phyloP scores from a whole-genome alignment of 306 rosid species.

The Cercis canadensis region DNA sequence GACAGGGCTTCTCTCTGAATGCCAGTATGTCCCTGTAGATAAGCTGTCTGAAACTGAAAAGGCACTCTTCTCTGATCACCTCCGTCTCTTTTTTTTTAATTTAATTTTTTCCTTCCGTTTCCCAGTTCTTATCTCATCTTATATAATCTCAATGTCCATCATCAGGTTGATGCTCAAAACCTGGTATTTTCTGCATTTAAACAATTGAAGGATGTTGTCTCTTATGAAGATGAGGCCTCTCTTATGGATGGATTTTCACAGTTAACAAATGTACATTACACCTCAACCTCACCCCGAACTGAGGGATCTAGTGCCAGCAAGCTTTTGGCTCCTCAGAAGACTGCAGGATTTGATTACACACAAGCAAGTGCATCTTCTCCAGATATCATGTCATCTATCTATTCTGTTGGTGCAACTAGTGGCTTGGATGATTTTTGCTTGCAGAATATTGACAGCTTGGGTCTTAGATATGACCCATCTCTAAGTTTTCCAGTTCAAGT shows the following conservation, averaged over 20 bases:
- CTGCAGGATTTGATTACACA: conserved; percentile 63
- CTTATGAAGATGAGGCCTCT: conserved; percentile 70
- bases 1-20: conserved; percentile 70
- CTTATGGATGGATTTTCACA: conserved; percentile 56
- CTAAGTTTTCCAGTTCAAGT: conserved; percentile 68
- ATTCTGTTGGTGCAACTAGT: conserved; percentile 62
- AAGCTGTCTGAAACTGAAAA: conserved; percentile 83
- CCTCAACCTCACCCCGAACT: conserved; percentile 60
- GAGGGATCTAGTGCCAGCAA: conserved; percentile 72
- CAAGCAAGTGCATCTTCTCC: conserved; percentile 71
- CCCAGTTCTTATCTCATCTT: conserved; percentile 26
- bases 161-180: conserved; percentile 76
- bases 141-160: conserved; percentile 32
- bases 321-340: conserved; percentile 62
- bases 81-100: conserved; percentile 14
- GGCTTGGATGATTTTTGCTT: conserved; percentile 78
- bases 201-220: conserved; percentile 56
- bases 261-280: conserved; percentile 46
- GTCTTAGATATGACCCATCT: conserved; percentile 65
- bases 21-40: conserved; percentile 65
- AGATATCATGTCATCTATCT: conserved; percentile 78
- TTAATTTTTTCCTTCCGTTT: conserved; percentile 19
- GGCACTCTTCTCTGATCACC: conserved; percentile 57
- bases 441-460: conserved; percentile 59
- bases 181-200: conserved; percentile 67